Conservation (phyloP, 176 grass and related monocot genomes). For the Oryza rufipogon region DNA sequence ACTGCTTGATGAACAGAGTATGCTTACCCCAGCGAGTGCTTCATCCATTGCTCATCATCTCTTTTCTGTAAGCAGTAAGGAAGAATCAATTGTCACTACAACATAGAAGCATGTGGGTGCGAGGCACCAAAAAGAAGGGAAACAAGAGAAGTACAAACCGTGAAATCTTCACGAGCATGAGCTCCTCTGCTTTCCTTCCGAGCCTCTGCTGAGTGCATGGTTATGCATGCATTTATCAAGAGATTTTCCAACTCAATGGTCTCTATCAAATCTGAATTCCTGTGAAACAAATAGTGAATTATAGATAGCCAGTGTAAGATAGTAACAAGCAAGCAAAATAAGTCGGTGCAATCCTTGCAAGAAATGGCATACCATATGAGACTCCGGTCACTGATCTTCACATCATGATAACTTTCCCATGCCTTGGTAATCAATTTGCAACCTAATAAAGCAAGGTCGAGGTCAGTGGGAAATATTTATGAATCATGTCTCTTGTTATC, state of each 20-base stretch:
- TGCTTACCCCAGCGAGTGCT: conserved; percentile 79
- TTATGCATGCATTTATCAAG: conserved; percentile 88
- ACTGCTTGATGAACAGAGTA: conserved; percentile 19
- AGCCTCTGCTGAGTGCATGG: conserved; percentile 89
- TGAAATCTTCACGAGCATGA: conserved; percentile 93
- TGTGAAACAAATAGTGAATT: conserved; percentile 30
- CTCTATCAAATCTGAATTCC: conserved; percentile 94
- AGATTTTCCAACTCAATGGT: conserved; percentile 87
- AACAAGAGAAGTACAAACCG: conserved; percentile 45
- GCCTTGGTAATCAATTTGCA: conserved; percentile 71
- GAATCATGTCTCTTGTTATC: background rate
- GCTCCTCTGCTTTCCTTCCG: conserved; percentile 91
- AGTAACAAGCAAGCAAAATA: conserved; percentile 11
- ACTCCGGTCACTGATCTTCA: conserved; percentile 73
- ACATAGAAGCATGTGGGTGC: conserved; percentile 1
- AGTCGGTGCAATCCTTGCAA: background rate
- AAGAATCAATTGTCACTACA: background rate
- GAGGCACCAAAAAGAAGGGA: background rate
- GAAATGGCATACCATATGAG: conserved; percentile 72
- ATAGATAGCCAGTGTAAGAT: conserved; percentile 36
- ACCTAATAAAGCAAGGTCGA: conserved; percentile 49
- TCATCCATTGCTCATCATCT: conserved; percentile 84
- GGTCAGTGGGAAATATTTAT: background rate
- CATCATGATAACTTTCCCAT: conserved; percentile 68
- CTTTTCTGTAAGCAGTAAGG: conserved; percentile 66